Base-by-base conservation (phyloP, 306 rosid species). In the Corylus heterophylla region DNA sequence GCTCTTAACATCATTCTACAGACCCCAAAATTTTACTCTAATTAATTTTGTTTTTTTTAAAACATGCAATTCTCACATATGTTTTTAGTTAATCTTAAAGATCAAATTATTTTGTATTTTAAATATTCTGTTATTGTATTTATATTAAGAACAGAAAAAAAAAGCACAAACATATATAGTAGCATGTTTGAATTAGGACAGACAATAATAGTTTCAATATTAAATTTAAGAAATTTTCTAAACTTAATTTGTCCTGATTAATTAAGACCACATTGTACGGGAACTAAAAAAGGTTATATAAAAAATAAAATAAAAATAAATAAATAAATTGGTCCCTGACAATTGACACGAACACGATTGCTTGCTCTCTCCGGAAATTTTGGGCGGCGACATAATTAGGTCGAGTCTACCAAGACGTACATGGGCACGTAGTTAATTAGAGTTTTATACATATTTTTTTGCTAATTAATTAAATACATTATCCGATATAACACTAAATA, bases 301-400 rank as follows among this genome's bases (percentile, higher is more conserved):
- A 16, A 76, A 0, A 9, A 5, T 39, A 39, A 3, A 7, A 8
- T 12, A 20, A 17, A 45, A 16, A 76, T 0, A 9, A 5, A 9
- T 63, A 12, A 5, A 20, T 2, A 35, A n/a, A 9, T 20, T 10
- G 3, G 14, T 7, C n/a, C 1, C 27, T 25, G 20, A 31, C 35
- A 31, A 31, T 31, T 31, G 35, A 76, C 7, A 47, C 5, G 47
- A 55, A 39, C 70, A 56, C 37, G 16, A 55, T 61, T 59, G 76
- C 64, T 9, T 59, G 77, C 29, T 59, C 72, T 9, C 82, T 59
- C 72, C 82, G 77, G 52, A 71, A 78, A 35, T 12, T 48, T 71
- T 58, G 82, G 72, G 42, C n/a, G 51, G 52, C 8, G 17, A 27
- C 17, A 27, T 10, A 47, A 58, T 6, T 42, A 9, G 42, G 51